Conservation (phyloP, 371 early-diverging fungal species). For the Mortierella sp. region DNA sequence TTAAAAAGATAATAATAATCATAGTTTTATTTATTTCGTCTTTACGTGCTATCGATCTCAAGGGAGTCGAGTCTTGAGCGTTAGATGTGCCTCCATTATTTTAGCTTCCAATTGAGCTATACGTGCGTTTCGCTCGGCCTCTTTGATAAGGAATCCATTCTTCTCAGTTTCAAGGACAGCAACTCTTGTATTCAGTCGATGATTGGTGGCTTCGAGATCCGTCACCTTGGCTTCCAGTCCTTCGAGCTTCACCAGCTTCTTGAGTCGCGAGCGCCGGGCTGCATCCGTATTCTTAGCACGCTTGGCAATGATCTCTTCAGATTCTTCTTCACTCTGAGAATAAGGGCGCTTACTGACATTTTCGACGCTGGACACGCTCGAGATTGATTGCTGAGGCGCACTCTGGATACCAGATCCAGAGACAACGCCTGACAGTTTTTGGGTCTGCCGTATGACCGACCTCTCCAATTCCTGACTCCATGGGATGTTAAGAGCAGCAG, state of each 20-base stretch:
- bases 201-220: slow-evolving; percentile 85
- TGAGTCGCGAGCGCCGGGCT: slow-evolving; percentile 91
- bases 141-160: slow-evolving; percentile 69
- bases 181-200: slow-evolving; percentile 68
- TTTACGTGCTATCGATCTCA: neutral
- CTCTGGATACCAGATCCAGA: neutral
- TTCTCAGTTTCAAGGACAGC: slow-evolving; percentile 82
- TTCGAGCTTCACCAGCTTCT: slow-evolving; percentile 88
- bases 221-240: slow-evolving; percentile 81
- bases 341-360: slow-evolving; percentile 13
- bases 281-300: slow-evolving; percentile 95
- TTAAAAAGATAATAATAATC: neutral
- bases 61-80: slow-evolving; percentile 50
- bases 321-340: slow-evolving; percentile 41
- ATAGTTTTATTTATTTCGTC: no score
- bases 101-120: slow-evolving; percentile 77
- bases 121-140: slow-evolving; percentile 74
- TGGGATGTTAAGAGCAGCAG: slow-evolving; percentile 44
- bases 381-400: neutral
- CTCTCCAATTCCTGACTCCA: slow-evolving; percentile 37
- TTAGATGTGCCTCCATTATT: slow-evolving; percentile 75
- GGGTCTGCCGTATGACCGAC: slow-evolving; percentile 17
- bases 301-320: slow-evolving; percentile 77
- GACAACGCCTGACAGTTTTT: neutral
- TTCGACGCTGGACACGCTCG: neutral